Base-by-base conservation (phyloP, 345 rosid genomes). In the Barbarea vulgaris region DNA sequence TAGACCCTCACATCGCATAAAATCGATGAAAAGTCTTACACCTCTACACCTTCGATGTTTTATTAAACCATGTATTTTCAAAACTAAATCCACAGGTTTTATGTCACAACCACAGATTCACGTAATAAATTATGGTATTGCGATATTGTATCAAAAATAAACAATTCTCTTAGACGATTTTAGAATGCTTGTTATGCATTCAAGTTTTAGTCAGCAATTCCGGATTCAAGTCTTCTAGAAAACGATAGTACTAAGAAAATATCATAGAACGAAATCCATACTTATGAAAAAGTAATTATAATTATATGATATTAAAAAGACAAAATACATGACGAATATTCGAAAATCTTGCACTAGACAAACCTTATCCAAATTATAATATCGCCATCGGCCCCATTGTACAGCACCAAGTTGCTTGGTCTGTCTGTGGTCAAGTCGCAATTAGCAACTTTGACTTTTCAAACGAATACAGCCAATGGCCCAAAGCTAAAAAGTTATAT, bases 401-500 rank as follows among this genome's bases (percentile, higher is more conserved):
- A 24, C 17, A 47, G 37, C 51, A 65, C 56, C 17, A 50, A 58
- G 22, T 18, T 36, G 19, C 7, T 14, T 48, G 15, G 22, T n/a
- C 7, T 51, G 5, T 42, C 3, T 37, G 1, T 57, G 31, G 75
- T 42, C 75, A 69, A 53, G 80, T 76, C 75, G 65, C 5, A 53
- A 17, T 69, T 31, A 11, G 50, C 75, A 62, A 24, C 75, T 22
- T 52, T 53, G 80, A 76, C 51, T 69, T 53, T 34, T 76, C 80
- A 76, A 76, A 76, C 51, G 0, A 18, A 31, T 44, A 69, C 70
- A 69, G 42, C 79, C 63, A 59, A 37, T 22, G 13, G 4, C 6
- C 6, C 66, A 22, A 31, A 17, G 3, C 0, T 7, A 33, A 37
- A 6, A 74, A 54, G 0, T 9, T 25, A 71, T 70, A 64, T 14